Conservation (phyloP, 768 basidiomycete genomes). For the Dendrothele bispora region DNA sequence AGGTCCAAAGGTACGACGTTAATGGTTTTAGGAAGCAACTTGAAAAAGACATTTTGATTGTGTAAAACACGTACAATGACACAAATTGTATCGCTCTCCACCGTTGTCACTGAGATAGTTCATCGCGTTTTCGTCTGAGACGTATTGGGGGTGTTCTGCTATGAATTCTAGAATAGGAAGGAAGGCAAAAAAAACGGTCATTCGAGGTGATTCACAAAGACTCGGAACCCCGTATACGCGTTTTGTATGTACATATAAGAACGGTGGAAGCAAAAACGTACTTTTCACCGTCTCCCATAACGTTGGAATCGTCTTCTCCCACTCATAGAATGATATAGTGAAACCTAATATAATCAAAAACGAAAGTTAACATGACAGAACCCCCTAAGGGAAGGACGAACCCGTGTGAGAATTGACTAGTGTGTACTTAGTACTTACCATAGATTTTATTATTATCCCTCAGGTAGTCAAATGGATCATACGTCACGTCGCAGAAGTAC, state of each 20-base stretch:
- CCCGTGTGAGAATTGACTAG: background rate
- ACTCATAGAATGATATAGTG: conserved; percentile 60
- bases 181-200: conserved; percentile 19
- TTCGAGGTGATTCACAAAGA: background rate
- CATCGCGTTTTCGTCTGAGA: conserved; percentile 54
- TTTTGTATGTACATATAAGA: background rate
- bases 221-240: background rate
- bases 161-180: conserved; percentile 47
- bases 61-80: conserved; percentile 45
- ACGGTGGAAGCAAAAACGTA: background rate
- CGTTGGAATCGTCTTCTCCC: conserved; percentile 56
- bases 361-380: background rate
- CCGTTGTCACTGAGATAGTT: conserved; percentile 52
- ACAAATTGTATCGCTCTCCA: conserved; percentile 48
- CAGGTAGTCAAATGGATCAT: conserved; percentile 84
- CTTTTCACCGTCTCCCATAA: conserved; percentile 59
- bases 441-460: conserved; percentile 56
- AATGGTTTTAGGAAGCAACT: background rate
- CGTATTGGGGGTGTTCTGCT: conserved; percentile 42
- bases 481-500: conserved; percentile 52
- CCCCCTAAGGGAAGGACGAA: conserved; percentile 6
- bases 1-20: background rate
- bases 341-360: conserved; percentile 37
- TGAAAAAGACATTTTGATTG: conserved; percentile 28
- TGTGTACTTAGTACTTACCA: conserved; percentile 25